These are phyloP conservation scores for Nemania diffusa DNA, from an alignment of 2,329 filamentous ascomycete species.

Conservation along the genomic window DNA sequence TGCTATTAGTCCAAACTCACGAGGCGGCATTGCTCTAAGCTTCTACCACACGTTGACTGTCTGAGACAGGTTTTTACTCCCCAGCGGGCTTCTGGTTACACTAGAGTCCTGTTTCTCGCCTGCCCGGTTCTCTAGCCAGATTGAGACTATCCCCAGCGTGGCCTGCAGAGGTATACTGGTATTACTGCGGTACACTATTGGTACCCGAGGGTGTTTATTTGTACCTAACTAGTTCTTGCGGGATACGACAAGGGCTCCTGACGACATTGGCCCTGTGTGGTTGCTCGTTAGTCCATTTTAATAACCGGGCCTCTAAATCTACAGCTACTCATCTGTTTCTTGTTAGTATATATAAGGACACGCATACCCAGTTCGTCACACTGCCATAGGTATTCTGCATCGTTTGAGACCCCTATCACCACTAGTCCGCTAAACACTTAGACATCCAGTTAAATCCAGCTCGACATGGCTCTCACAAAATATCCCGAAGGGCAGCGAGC, in stretches of 20 bases:
- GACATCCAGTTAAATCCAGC: neutral
- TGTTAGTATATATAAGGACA: conserved; percentile 42
- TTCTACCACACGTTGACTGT: conserved; percentile 23
- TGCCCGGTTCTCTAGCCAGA: conserved; percentile 28
- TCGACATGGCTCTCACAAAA: conserved; percentile 12
- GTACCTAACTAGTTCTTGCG: conserved; percentile 36
- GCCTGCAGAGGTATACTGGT: conserved; percentile 34
- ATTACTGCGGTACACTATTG: conserved; percentile 33
- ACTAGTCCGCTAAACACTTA: conserved; percentile 1
- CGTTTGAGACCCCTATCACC: conserved; percentile 20
- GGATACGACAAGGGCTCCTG: conserved; percentile 40
- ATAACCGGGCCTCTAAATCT: conserved; percentile 36
- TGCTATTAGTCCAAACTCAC: conserved; percentile 39
- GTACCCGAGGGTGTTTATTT: conserved; percentile 43
- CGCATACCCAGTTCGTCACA: conserved; percentile 14
- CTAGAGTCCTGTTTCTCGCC: conserved; percentile 32
- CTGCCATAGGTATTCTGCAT: conserved; percentile 7
- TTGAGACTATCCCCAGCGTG: conserved; percentile 32
- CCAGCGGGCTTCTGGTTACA: conserved; percentile 3
- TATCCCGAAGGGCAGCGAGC: neutral
- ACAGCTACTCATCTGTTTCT: conserved; percentile 30
- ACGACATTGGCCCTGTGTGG: conserved; percentile 41
- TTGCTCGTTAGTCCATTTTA: conserved; percentile 47
- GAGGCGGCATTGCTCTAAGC: conserved; percentile 21
- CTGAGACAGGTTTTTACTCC: conserved; percentile 30